A percentile compares a stretch with the other conserved stretches of the same genome.
phyloP scores from a whole-genome alignment of 176 grass and related monocot genomes.

The Miscanthus lutarioriparius region DNA sequence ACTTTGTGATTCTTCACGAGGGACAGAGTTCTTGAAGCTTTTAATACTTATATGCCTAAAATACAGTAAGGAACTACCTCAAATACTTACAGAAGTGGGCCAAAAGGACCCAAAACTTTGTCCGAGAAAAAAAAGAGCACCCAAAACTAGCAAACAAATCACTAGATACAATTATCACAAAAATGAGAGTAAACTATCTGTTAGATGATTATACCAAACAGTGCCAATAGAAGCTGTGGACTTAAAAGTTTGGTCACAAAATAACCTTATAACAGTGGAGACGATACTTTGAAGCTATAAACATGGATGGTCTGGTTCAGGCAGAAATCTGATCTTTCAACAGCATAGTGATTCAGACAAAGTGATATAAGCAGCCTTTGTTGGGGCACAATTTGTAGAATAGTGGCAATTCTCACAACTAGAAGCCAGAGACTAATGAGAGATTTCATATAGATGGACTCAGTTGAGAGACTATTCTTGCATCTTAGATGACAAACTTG shows the following conservation, averaged over 20 bases:
- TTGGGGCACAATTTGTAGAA: too few species aligned
- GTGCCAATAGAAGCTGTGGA: background rate
- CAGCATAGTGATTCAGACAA: slow-evolving; percentile 13
- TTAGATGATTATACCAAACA: background rate
- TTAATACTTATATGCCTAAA: slow-evolving; percentile 25
- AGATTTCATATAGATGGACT: background rate
- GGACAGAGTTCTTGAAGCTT: background rate
- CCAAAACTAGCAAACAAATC: slow-evolving; percentile 9
- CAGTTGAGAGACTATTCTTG: slow-evolving; percentile 2
- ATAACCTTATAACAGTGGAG: background rate
- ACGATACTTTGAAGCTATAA: slow-evolving; percentile 2
- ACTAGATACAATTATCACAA: background rate
- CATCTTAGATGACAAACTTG: slow-evolving; percentile 19
- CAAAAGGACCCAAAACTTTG: background rate
- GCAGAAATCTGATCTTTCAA: background rate
- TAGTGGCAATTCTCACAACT: too few species aligned
- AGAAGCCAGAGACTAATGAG: background rate
- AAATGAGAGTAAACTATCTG: background rate
- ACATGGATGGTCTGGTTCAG: slow-evolving; percentile 11
- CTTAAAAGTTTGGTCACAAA: background rate
- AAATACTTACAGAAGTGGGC: background rate
- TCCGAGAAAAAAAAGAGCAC: background rate
- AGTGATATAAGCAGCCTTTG: background rate
- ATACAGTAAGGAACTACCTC: background rate
- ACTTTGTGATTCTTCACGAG: background rate